Evolutionary conservation across 202 grass and related monocot genomes (phyloP).

Genomic region (Dendrocalamus latiflorus): DNA sequence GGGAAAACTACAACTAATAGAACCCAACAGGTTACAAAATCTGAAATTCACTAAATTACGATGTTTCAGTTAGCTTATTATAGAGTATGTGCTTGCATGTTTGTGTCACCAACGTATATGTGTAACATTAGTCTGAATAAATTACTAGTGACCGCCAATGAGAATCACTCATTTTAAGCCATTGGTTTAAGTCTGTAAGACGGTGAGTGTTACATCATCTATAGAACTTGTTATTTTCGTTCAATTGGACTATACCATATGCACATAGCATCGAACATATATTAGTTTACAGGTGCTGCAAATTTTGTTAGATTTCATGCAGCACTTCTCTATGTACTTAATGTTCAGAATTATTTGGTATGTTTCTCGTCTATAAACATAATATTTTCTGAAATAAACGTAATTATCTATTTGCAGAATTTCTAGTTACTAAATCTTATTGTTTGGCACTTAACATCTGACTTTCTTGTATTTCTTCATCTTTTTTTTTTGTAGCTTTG

Average conservation of each 20-base stretch:
- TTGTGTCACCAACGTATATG: no score
- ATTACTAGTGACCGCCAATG: no score
- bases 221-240: neutral
- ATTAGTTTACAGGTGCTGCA: neutral
- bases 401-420: neutral
- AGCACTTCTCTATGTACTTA: neutral
- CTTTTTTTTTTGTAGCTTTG: constrained; percentile 54
- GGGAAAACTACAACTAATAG: neutral
- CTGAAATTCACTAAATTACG: neutral
- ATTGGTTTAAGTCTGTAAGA: neutral
- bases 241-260: neutral
- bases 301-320: neutral
- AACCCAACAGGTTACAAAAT: neutral
- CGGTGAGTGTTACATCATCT: neutral
- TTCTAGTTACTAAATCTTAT: neutral
- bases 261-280: neutral
- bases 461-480: neutral
- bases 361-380: neutral
- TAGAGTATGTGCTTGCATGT: no score
- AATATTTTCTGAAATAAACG: neutral
- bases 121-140: no score
- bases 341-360: neutral
- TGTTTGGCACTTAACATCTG: constrained; percentile 2
- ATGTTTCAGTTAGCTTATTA: no score
- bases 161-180: no score